phyloP scores from a whole-genome alignment of 192 early-diverging fungal species.

The Coemansia sp. region DNA sequence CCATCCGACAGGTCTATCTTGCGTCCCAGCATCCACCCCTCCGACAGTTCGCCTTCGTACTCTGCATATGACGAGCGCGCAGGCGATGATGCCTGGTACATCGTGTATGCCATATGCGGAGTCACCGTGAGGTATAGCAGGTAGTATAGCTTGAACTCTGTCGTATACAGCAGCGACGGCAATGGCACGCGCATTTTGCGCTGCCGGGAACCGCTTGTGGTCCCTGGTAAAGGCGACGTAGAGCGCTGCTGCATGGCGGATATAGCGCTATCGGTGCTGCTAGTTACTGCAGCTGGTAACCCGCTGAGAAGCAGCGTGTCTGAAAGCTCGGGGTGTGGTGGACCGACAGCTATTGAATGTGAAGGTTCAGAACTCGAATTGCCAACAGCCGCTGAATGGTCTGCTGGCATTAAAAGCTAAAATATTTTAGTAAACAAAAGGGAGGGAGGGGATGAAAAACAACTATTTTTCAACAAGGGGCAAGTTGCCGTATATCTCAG shows the following conservation, averaged over 20 bases:
- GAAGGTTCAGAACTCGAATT: background rate
- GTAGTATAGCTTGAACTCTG: conserved; percentile 79
- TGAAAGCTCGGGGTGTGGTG: conserved; percentile 1
- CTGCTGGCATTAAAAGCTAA: conserved; percentile 4
- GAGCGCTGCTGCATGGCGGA: background rate
- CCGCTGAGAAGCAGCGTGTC: conserved; percentile 23
- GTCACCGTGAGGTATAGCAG: conserved; percentile 56
- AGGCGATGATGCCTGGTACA: conserved; percentile 51
- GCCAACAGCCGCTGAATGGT: no score
- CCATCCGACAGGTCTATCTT: conserved; percentile 56
- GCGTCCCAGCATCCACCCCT: conserved; percentile 72
- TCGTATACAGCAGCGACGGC: conserved; percentile 60
- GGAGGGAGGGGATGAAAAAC: no score
- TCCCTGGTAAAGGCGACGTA: conserved; percentile 11
- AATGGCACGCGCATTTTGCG: conserved; percentile 79
- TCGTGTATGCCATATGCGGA: conserved; percentile 65
- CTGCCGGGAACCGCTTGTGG: conserved; percentile 15
- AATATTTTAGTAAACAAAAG: no score
- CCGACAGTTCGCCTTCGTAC: conserved; percentile 48
- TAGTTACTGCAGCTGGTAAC: conserved; percentile 9
- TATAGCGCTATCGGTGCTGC: background rate
- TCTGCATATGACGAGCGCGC: conserved; percentile 33
- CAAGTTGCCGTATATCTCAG: conserved; percentile 66
- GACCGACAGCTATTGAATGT: background rate
- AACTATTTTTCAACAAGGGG: conserved; percentile 36